phyloP scores from a whole-genome alignment of 2,329 filamentous ascomycete species.

The Diplodia mutila region DNA sequence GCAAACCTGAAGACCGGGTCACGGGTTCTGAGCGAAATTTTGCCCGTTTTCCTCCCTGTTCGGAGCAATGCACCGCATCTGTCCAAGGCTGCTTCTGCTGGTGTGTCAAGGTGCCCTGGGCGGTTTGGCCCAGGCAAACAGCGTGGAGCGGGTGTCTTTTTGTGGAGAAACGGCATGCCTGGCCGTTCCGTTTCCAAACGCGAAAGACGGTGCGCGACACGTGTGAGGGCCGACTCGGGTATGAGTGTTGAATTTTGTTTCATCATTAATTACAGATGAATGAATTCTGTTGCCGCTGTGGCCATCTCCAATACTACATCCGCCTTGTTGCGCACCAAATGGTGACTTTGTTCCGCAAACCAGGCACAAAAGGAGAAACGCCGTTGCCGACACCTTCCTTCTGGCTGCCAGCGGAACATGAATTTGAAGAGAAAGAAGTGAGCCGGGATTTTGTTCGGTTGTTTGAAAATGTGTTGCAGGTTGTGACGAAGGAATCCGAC shows the following conservation, averaged over 20 bases:
- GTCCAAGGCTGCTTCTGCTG: background rate
- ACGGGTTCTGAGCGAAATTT: background rate
- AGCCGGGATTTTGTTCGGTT: background rate
- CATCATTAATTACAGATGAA: conserved; percentile 10
- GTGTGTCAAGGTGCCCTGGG: background rate
- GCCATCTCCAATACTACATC: background rate
- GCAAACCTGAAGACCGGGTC: background rate
- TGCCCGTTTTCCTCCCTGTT: background rate
- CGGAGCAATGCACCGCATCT: conserved; percentile 8
- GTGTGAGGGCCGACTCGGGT: background rate
- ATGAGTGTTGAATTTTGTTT: background rate
- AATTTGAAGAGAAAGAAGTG: background rate
- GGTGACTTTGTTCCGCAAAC: conserved; percentile 5
- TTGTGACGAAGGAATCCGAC: background rate
- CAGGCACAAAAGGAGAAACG: background rate
- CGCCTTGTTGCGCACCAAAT: background rate
- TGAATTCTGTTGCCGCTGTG: conserved; percentile 18
- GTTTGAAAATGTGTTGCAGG: background rate
- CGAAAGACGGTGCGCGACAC: background rate
- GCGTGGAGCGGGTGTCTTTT: background rate
- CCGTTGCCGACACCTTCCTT: background rate
- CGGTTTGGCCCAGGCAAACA: background rate
- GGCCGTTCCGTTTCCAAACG: conserved; percentile 1
- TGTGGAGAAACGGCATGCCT: conserved; percentile 1
- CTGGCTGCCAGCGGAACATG: background rate